These are phyloP conservation scores for Hygrophila difformis DNA, from an alignment of 257 asterid species.

Conservation along the genomic window DNA sequence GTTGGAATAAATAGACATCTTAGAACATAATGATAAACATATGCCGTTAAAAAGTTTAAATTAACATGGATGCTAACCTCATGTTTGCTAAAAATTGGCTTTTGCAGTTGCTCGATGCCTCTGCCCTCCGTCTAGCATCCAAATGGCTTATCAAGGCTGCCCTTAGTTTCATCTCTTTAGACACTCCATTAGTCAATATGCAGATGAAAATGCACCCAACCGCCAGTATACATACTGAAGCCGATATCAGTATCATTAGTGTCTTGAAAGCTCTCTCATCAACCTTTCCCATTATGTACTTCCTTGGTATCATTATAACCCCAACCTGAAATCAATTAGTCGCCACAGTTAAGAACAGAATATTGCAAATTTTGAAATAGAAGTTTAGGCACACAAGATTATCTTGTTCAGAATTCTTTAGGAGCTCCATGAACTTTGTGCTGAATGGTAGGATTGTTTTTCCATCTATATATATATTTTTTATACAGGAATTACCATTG, in stretches of 20 bases:
- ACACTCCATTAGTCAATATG: slow-evolving; percentile 76
- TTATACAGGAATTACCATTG: slow-evolving; percentile 48
- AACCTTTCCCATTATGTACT: slow-evolving; percentile 87
- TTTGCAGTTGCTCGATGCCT: slow-evolving; percentile 87
- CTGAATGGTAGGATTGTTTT: no score
- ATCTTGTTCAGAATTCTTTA: no score
- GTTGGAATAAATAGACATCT: no score
- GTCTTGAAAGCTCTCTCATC: slow-evolving; percentile 72
- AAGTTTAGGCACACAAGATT: neutral
- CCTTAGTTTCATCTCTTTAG: slow-evolving; percentile 87
- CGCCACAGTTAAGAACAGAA: neutral
- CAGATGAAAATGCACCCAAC: slow-evolving; percentile 86
- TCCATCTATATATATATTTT: neutral
- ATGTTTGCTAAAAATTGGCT: slow-evolving; percentile 94
- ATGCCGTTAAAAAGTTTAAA: neutral
- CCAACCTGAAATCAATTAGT: slow-evolving; percentile 55
- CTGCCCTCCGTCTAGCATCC: slow-evolving; percentile 90
- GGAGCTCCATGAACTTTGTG: neutral
- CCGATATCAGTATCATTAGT: slow-evolving; percentile 65
- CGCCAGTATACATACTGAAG: slow-evolving; percentile 65
- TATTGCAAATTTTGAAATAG: neutral
- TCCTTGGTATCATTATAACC: slow-evolving; percentile 78
- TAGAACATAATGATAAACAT: no score
- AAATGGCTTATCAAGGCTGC: slow-evolving; percentile 74
- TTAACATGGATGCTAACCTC: slow-evolving; percentile 38